Conservation (phyloP, 2,329 filamentous ascomycete species). For the Aotearoamyces nothofagi region DNA sequence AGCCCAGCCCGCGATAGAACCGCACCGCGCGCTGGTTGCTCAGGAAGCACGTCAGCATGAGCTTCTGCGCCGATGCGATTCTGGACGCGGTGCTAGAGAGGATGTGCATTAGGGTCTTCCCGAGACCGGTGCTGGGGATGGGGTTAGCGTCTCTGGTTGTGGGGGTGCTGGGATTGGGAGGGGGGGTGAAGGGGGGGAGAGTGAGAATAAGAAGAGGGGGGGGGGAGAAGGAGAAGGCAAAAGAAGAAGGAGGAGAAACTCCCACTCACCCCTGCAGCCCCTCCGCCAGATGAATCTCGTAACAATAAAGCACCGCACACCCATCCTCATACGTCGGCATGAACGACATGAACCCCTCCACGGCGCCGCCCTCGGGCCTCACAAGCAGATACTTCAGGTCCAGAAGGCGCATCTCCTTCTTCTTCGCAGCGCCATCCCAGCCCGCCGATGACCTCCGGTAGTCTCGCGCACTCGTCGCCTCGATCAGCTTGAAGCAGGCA, state of each 20-base stretch:
- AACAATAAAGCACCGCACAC: constrained; percentile 57
- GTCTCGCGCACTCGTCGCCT: constrained; percentile 45
- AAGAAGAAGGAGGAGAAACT: too few relatives aligned
- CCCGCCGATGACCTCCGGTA: constrained; percentile 47
- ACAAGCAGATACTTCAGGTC: constrained; percentile 57
- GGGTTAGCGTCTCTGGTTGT: constrained; percentile 4
- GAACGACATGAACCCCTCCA: constrained; percentile 47
- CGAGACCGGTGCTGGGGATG: constrained; percentile 43
- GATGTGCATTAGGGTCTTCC: constrained; percentile 39
- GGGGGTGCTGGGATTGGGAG: constrained; percentile 2
- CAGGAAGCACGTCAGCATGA: constrained; percentile 62
- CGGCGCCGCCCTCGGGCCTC: constrained; percentile 18
- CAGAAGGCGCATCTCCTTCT: constrained; percentile 49
- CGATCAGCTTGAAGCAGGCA: constrained; percentile 40
- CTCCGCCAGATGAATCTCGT: constrained; percentile 56
- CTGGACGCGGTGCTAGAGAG: constrained; percentile 35
- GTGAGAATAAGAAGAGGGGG: too few relatives aligned
- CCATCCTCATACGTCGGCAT: constrained; percentile 58
- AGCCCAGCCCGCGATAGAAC: constrained; percentile 50
- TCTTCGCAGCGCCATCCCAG: constrained; percentile 49
- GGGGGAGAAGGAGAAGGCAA: too few relatives aligned
- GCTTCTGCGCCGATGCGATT: constrained; percentile 41
- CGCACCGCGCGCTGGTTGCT: constrained; percentile 38
- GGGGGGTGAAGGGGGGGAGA: neutral
- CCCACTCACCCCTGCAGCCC: constrained; percentile 37